Base-by-base conservation (phyloP, 192 early-diverging fungal species). In the Backusella sp. region DNA sequence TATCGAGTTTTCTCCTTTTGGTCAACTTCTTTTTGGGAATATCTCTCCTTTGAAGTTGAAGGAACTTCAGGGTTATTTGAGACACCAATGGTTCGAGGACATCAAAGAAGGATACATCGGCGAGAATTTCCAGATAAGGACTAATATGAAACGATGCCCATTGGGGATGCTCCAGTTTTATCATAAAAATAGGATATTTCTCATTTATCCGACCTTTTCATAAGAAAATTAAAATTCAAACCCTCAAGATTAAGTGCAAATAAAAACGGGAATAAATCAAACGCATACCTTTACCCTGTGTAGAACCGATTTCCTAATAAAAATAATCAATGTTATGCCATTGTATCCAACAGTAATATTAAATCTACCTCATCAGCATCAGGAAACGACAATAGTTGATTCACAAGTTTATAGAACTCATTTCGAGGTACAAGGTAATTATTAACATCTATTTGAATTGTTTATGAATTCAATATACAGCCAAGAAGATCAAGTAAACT, bases 151-250 rank as follows among this genome's bases (percentile, higher is more conserved):
- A 23, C 11, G 81, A 34, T 4, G 34, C 35, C 53, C 30, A 53
- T 26, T 81, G 32, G 0, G 84, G 84, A 56, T 89, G 89, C 17
- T 53, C 78, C 30, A 92, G 21, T 53, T 83, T 78, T 8, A 92
- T 73, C 19, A 92, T 70, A 68, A 85, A 92, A 15, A 92, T 77
- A 3, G 89, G 90, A 74, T 86, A 68, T 35, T 83, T 73, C 19
- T 82, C 53, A 56, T 56, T 21, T n/a, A 56, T 2, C 53, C 53
- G 53, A 26, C 53, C 53, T 56, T 56, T 56, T 56, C 21, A 56
- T 56, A 56, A 56, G 21, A 21, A 56, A 56, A 9, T 56, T 56
- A 56, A 21, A 56, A 56, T 56, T 21, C 19, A 23, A 56, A 21
- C 53, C 53, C n/a, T 11, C 6, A 21, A 21, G 21, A 56, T 21